phyloP scores from a whole-genome alignment of 2,329 filamentous ascomycete genomes.

The Eutypa lata region DNA sequence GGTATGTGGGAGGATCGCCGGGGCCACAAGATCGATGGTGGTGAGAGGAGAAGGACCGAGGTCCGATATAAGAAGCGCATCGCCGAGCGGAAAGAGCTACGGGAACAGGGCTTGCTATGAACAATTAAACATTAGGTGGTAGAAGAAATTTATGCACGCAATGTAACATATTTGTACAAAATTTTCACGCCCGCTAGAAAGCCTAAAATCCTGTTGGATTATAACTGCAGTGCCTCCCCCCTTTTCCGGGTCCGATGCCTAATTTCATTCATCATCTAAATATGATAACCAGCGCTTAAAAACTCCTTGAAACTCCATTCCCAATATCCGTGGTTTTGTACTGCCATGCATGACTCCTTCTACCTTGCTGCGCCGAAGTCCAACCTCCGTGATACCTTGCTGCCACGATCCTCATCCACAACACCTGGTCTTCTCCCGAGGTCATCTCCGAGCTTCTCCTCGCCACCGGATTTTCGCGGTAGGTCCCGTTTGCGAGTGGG shows the following conservation, averaged over 20 bases:
- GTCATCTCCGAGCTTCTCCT: constrained; percentile 77
- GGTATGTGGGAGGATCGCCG: constrained; percentile 90
- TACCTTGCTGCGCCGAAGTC: constrained; percentile 62
- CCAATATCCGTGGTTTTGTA: too few species aligned
- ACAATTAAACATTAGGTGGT: not conserved
- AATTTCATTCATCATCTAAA: too few species aligned
- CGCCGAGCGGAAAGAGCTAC: constrained; percentile 69
- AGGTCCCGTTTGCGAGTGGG: constrained; percentile 81
- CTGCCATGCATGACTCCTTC: constrained; percentile 8
- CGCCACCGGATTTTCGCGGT: constrained; percentile 65
- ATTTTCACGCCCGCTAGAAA: constrained; percentile 3
- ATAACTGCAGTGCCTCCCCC: too few species aligned
- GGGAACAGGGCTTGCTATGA: constrained; percentile 30
- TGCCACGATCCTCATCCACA: constrained; percentile 63
- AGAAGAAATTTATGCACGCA: constrained; percentile 6
- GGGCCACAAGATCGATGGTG: constrained; percentile 91
- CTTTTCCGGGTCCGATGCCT: too few species aligned
- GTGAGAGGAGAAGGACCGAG: constrained; percentile 84
- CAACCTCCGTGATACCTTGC: constrained; percentile 78
- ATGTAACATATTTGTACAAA: constrained; percentile 21
- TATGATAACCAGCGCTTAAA: too few species aligned
- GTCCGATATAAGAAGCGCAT: constrained; percentile 82
- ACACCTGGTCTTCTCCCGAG: constrained; percentile 73
- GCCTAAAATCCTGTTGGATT: not conserved
- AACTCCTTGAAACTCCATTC: too few species aligned